Conservation (phyloP, 148 eudicot genomes). For the Chenopodium formosanum region DNA sequence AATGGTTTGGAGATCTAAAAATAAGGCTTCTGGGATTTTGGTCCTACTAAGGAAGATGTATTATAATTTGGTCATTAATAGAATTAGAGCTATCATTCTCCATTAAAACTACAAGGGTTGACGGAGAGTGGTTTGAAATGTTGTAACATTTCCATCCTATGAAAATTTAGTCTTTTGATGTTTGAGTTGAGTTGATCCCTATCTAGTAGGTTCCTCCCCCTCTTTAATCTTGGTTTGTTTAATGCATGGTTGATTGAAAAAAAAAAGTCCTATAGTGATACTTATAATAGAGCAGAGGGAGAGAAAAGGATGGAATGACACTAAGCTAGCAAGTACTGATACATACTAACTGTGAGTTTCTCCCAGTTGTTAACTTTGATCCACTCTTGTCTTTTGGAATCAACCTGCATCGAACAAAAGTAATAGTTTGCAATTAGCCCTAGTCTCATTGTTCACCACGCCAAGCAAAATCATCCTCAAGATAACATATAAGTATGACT, state of each 20-base stretch:
- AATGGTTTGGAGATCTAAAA: not conserved
- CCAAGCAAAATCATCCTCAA: not conserved
- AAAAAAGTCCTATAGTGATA: too few species aligned
- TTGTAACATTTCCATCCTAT: too few species aligned
- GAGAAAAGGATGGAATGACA: not conserved
- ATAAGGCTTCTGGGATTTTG: not conserved
- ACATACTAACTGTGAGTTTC: conserved; percentile 65
- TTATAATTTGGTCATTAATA: too few species aligned
- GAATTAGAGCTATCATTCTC: too few species aligned
- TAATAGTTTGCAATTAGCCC: not conserved
- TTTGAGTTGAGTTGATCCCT: not conserved
- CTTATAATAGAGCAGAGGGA: too few species aligned
- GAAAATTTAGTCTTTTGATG: not conserved
- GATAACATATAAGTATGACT: not conserved
- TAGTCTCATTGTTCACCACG: not conserved
- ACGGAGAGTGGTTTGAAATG: not conserved
- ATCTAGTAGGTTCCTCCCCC: not conserved
- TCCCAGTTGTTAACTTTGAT: conserved; percentile 79
- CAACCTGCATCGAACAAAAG: conserved; percentile 45
- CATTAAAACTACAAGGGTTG: too few species aligned
- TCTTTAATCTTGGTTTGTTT: too few species aligned
- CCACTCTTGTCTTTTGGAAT: conserved; percentile 58
- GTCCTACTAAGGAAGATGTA: not conserved
- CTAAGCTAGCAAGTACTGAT: conserved; percentile 14
- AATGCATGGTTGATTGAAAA: too few species aligned